These are phyloP conservation scores for Phaeolepiota aurea DNA, from an alignment of 768 basidiomycete species.

Conservation along the genomic window DNA sequence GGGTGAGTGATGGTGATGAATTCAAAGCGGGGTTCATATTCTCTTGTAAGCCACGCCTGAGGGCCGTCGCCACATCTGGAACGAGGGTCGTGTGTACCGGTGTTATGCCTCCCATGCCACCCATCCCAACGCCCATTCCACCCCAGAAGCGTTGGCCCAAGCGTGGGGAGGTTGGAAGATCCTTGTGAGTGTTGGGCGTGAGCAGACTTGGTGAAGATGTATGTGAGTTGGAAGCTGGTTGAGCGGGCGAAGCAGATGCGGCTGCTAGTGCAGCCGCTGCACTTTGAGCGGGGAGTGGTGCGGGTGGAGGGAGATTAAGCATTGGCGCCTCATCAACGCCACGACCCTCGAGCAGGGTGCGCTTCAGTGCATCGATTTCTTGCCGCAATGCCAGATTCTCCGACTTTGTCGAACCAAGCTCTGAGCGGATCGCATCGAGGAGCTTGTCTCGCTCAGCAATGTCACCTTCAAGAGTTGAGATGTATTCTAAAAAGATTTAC, in stretches of 20 bases:
- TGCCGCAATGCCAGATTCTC: constrained; percentile 82
- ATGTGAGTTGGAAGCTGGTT: constrained; percentile 13
- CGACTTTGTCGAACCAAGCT: constrained; percentile 68
- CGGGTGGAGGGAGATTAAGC: constrained; percentile 42
- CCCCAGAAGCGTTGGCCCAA: constrained; percentile 71
- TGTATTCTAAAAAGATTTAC: constrained; percentile 59
- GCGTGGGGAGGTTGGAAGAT: constrained; percentile 58
- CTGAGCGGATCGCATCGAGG: constrained; percentile 78
- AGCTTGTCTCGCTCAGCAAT: constrained; percentile 89
- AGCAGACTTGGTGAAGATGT: constrained; percentile 22
- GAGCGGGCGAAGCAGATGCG: constrained; percentile 6
- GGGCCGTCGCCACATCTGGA: constrained; percentile 44
- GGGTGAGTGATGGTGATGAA: background rate
- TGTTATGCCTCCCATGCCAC: constrained; percentile 59
- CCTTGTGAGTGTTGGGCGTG: constrained; percentile 71
- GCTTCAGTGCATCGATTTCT: constrained; percentile 70
- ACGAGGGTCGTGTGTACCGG: constrained; percentile 81
- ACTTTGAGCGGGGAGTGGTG: constrained; percentile 32
- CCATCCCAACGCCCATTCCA: constrained; percentile 32
- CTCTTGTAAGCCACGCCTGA: constrained; percentile 42
- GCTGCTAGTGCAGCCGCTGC: constrained; percentile 18
- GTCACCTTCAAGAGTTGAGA: constrained; percentile 87
- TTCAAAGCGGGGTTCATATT: constrained; percentile 77
- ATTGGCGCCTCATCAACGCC: constrained; percentile 28
- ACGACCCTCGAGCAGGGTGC: constrained; percentile 62